Base-by-base conservation (phyloP, 2,329 filamentous ascomycete genomes). In the Alternaria brassicae region DNA sequence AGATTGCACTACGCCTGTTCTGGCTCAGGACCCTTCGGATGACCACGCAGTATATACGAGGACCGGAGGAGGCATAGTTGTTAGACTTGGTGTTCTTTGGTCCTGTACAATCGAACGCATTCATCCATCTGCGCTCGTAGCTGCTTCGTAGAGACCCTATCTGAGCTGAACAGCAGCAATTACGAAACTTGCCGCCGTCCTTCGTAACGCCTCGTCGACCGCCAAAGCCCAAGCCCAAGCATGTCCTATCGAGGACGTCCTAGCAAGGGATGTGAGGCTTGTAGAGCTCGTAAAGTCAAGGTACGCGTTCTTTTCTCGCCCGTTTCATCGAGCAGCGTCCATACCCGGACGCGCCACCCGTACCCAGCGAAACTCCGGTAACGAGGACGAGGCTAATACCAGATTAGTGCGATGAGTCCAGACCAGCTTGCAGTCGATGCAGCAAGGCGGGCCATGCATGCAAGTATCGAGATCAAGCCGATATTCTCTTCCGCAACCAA, bases 161-260 rank as follows among this genome's bases (percentile, higher is more conserved):
- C 42, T 47, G 32, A 40, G 32, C 32, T 52, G 30, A 17, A n/a
- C 44, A 41, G 36, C 41, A 54, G 27, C 45, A 23, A 36, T 37
- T 27, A 27, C 53, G 42, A 32, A 55, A n/a, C 36, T 55, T 21
- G 53, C 42, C 41, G 56, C 45, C 9, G 34, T 37, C 8, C 34
- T n/a, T 41, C 27, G 40, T 40, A 30, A 30, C 44, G 51, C 39
- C 30, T 23, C 39, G 28, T 27, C 19, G 21, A 34, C 32, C 27
- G 28, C 45, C 56, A 59, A 10, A 25, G 9, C 53, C n/a, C n/a
- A 10, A 25, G 9, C 53, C n/a, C n/a, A 9, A 53, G 28, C 40
- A 76, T 75, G 72, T 73, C 72, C 27, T 76, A 76, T 55, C 72
- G 73, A 32, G 74, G 74, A 52, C 62, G 73, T 21, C 74, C 73